Base-by-base conservation (phyloP, 768 basidiomycete species). In the Tricholoma hemisulphureum region DNA sequence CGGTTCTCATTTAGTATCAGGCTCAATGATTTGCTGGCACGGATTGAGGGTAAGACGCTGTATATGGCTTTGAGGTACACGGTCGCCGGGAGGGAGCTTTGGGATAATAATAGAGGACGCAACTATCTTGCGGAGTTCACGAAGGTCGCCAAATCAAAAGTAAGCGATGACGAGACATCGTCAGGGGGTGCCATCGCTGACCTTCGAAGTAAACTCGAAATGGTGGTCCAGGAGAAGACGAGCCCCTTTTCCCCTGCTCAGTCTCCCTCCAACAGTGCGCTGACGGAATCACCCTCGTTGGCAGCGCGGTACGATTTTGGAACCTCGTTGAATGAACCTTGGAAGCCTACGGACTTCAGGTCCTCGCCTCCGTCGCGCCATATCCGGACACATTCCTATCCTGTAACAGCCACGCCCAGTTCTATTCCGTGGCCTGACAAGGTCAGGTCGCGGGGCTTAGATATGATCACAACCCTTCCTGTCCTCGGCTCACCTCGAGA, bases 51-150 rank as follows among this genome's bases (percentile, higher is more conserved):
- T 53, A 94, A 93, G 80, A 88, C 84, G 23, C 77, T 99, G 65
- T 79, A 86, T 60, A 68, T 97, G 45, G 93, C 91, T 2, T 73
- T 98, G 46, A 77, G 91, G 54, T 94, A 89, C 65, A 71, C 76
- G 11, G 83, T 87, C 23, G 84, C 74, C 4, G 90, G 89, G 0
- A 73, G 77, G 62, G 95, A 98, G 70, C 82, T 89, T 57, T 98
- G 96, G 96, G 96, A 98, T 71, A 95, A 92, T 75, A 96, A 97
- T 67, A 69, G 64, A 23, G 87, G 88, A 2, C 69, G 78, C 54
- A 92, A 98, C 68, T 98, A 96, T 71, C 75, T 83, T 48, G 83
- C 91, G 55, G 83, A 78, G 56, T 95, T 98, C 67, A 73, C 71
- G 55, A 74, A 75, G 60, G 58, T 67, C 29, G 63, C 63, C 28